Evolutionary conservation across 495 filamentous ascomycete genomes (phyloP).

Genomic region (Aspergillus saccharolyticus): DNA sequence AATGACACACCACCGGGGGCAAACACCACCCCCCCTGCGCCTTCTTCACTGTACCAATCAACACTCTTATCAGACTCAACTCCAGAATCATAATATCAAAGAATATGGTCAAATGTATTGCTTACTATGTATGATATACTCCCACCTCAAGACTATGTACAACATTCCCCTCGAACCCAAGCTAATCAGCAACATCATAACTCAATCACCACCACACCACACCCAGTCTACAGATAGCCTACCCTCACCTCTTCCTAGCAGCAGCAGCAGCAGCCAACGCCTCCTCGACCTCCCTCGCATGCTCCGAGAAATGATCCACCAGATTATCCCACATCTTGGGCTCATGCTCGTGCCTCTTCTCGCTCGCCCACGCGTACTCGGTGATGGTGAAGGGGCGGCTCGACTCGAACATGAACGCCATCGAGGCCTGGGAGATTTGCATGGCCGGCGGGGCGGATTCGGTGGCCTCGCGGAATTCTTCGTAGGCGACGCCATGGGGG

Average conservation of each 20-base stretch:
- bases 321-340: slow-evolving; percentile 53
- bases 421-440: slow-evolving; percentile 44
- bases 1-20: too few relatives aligned
- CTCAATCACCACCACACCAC: too few relatives aligned
- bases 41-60: too few relatives aligned
- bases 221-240: too few relatives aligned
- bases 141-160: too few relatives aligned
- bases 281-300: slow-evolving; percentile 42
- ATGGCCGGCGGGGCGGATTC: slow-evolving; percentile 36
- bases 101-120: too few relatives aligned
- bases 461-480: slow-evolving; percentile 58
- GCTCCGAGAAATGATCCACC: slow-evolving; percentile 45
- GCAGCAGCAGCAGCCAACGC: slow-evolving; percentile 25
- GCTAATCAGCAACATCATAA: too few relatives aligned
- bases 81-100: too few relatives aligned
- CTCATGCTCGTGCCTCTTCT: slow-evolving; percentile 53
- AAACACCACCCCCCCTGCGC: too few relatives aligned
- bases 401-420: slow-evolving; percentile 61
- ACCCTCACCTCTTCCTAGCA: slow-evolving; percentile 5
- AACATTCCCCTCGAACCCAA: too few relatives aligned
- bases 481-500: slow-evolving; percentile 56
- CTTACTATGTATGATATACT: too few relatives aligned
- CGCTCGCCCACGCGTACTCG: slow-evolving; percentile 48
- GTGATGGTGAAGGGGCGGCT: slow-evolving; percentile 47
- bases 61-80: too few relatives aligned